A percentile compares a stretch with the other conserved stretches of the same genome.
These are phyloP conservation scores for Colletotrichum gloeosporioides DNA, from an alignment of 2,329 filamentous ascomycete genomes.

Conservation along the genomic window DNA sequence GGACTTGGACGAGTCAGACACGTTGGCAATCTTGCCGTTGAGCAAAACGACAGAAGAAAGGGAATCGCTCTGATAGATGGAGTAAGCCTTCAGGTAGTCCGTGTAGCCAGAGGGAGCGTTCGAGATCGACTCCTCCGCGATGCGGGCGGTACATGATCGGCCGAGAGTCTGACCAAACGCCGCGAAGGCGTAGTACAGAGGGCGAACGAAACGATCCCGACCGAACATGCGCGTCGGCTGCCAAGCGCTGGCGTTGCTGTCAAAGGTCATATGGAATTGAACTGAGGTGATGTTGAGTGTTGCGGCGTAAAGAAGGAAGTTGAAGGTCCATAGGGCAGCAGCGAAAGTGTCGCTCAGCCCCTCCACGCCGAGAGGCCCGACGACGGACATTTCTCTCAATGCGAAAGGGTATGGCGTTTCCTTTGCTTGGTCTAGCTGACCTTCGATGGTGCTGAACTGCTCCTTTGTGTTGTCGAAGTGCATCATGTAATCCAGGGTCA, in stretches of 20 bases:
- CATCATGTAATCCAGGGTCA: conserved; percentile 19
- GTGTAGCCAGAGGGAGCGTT: neutral
- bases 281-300: conserved; percentile 18
- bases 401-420: conserved; percentile 2
- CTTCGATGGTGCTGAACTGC: conserved; percentile 6
- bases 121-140: conserved; percentile 2
- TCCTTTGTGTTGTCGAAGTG: conserved; percentile 13
- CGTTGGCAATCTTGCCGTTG: conserved; percentile 17
- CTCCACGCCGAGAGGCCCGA: conserved; percentile 10
- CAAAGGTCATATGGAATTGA: conserved; percentile 16
- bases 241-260: conserved; percentile 18
- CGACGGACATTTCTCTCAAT: conserved; percentile 15
- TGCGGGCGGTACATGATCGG: conserved; percentile 11
- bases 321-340: conserved; percentile 9
- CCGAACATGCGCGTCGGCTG: conserved; percentile 18
- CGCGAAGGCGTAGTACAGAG: conserved; percentile 16
- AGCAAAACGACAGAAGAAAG: conserved; percentile 11
- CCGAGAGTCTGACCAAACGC: conserved; percentile 16
- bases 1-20: conserved; percentile 4
- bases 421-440: conserved; percentile 7
- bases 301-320: conserved; percentile 14
- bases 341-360: conserved; percentile 17
- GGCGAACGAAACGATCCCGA: conserved; percentile 16
- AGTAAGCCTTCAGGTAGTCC: conserved; percentile 13
- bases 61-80: conserved; percentile 5